A percentile compares a stretch with the other conserved stretches of the same genome.
These are phyloP conservation scores for Pyrenophora tritici-repentis DNA, from an alignment of 2,329 filamentous ascomycete genomes.

Conservation along the genomic window DNA sequence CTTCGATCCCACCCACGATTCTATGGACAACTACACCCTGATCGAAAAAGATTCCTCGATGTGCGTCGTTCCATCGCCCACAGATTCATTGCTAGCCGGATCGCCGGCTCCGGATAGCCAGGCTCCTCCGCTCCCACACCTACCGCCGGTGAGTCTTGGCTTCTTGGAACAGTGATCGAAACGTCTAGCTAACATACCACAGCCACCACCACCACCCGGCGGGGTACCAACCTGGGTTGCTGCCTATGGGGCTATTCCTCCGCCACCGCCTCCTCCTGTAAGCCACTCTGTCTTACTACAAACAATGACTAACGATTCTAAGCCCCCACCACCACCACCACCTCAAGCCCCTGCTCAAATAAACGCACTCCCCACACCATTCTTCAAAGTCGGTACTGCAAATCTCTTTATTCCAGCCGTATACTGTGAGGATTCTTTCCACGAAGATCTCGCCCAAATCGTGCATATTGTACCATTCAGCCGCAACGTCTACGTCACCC, in stretches of 20 bases:
- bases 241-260: neutral
- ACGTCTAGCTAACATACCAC: neutral
- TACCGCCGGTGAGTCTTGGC: neutral
- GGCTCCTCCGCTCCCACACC: neutral
- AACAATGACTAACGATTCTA: neutral
- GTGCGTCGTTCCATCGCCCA: neutral
- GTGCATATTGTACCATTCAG: conserved; percentile 30
- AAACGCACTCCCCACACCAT: neutral
- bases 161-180: neutral
- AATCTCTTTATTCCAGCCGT: conserved; percentile 26
- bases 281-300: neutral
- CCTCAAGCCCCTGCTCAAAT: conserved; percentile 8
- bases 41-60: neutral
- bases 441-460: conserved; percentile 17
- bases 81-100: neutral
- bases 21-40: conserved; percentile 1
- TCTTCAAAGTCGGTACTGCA: conserved; percentile 17
- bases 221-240: neutral
- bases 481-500: conserved; percentile 32
- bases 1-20: no score
- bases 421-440: conserved; percentile 25
- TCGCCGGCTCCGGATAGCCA: no score
- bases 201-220: neutral
- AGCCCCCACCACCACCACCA: conserved; percentile 13
- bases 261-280: conserved; percentile 1